Evolutionary conservation across 2,329 filamentous ascomycete species (phyloP).

Genomic region (Metarhizium album): DNA sequence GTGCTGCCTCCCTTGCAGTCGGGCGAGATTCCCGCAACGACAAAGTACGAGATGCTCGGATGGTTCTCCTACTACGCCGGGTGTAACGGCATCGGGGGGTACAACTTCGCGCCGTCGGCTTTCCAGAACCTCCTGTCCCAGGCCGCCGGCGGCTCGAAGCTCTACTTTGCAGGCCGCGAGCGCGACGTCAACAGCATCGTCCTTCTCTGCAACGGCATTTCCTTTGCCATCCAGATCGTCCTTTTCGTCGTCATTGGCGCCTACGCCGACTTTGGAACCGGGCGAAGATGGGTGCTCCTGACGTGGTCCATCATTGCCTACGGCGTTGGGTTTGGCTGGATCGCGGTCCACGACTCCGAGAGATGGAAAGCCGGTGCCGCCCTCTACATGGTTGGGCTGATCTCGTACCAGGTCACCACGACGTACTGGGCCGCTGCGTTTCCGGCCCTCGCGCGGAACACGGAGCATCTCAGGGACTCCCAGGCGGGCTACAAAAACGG

Average conservation of each 20-base stretch:
- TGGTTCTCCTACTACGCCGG: conserved; percentile 48
- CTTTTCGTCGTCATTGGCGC: conserved; percentile 41
- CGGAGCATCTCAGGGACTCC: conserved; percentile 21
- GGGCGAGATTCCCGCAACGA: conserved; percentile 3
- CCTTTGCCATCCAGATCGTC: conserved; percentile 56
- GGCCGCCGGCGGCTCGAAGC: conserved; percentile 40
- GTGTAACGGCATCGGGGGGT: conserved; percentile 50
- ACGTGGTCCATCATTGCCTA: conserved; percentile 49
- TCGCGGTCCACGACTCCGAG: conserved; percentile 48
- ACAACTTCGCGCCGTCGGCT: conserved; percentile 56
- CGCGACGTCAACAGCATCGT: conserved; percentile 55
- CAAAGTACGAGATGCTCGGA: conserved; percentile 16
- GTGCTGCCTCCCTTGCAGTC: conserved; percentile 2
- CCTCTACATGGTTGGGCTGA: conserved; percentile 55
- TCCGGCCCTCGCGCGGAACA: conserved; percentile 27
- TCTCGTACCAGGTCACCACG: conserved; percentile 55
- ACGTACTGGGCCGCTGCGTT: conserved; percentile 59
- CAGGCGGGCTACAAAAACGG: conserved; percentile 24
- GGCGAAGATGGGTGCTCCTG: conserved; percentile 52
- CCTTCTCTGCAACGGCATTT: conserved; percentile 54
- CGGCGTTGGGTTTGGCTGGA: conserved; percentile 55
- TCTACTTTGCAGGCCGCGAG: conserved; percentile 41
- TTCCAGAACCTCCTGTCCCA: conserved; percentile 55
- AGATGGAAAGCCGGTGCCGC: conserved; percentile 51
- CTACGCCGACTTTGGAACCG: conserved; percentile 54